Evolutionary conservation across 2,329 filamentous ascomycete genomes (phyloP), one percentile per base, ranked within the genome.

Genomic region (Plectosphaerella cucumerina): DNA sequence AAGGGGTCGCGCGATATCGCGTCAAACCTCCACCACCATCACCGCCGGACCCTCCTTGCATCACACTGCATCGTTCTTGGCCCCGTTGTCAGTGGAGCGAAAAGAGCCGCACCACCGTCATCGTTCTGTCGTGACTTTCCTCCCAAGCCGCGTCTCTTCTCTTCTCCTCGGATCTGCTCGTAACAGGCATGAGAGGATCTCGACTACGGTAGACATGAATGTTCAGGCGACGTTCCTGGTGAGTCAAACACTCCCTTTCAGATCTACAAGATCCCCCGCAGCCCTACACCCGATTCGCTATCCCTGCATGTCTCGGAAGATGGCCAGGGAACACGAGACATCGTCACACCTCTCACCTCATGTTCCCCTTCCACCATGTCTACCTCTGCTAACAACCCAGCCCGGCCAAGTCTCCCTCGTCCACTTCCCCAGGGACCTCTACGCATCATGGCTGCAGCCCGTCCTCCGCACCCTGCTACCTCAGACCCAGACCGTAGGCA

Each of bases 391-490:
- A 15, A 18, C 33, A 26, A 22, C 11, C 15, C 50, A 97, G 94
- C 87, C 96, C 62, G 90, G 90, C 59, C 86, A 85, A 56, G 84
- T 96, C 61, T 90, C 86, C 62, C 78, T 99, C 54, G 90, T 97
- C 62, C 92, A 97, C 68, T 92, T 97, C 52, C 92, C 93, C 2
- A 74, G 95, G 54, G 76, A 85, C 50, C 78, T 94, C 45, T 87
- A 96, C 68, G 76, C 86, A 5, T 81, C 78, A 56, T 90, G 97
- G 60, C 73, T 97, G 15, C 90, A 95, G 63, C 86, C 92, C 2
- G 92, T 97, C 57, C 76, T 97, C n/a, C 85, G 86, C 59, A 79
- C 96, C 37, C 80, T 97, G 44, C 82, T 95, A 50, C 90, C 91
- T 14, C 77, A 82, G 54, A 73, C 71, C 18, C 71, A 77, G 52